phyloP scores from a whole-genome alignment of 441 rosid species.

The Eutrema salsugineum region DNA sequence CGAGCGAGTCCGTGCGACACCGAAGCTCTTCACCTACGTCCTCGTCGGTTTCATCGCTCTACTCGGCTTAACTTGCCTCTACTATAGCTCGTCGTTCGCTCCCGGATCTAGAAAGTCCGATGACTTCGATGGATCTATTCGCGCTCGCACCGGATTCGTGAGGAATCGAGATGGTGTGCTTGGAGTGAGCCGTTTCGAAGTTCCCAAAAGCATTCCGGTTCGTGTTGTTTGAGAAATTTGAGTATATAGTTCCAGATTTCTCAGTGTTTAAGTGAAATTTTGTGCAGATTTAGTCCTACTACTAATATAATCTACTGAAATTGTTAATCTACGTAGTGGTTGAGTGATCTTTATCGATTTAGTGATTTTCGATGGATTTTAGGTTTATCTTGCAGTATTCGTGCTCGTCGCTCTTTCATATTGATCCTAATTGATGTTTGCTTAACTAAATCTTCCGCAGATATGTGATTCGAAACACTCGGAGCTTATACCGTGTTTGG shows the following conservation, averaged over 20 bases:
- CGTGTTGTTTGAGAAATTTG: not conserved
- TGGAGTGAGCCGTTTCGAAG: conserved; percentile 33
- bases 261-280: not conserved
- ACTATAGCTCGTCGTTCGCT: conserved; percentile 69
- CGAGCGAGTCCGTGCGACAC: conserved; percentile 41
- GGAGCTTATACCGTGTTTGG: conserved; percentile 91
- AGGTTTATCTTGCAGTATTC: not conserved
- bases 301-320: not conserved
- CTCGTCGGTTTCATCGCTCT: conserved; percentile 55
- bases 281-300: not conserved
- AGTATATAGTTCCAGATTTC: not conserved
- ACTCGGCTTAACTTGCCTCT: conserved; percentile 75
- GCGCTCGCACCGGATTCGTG: conserved; percentile 30
- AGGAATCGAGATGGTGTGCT: conserved; percentile 28
- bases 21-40: conserved; percentile 48
- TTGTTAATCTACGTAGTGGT: not conserved
- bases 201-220: conserved; percentile 72
- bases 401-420: not conserved
- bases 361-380: not conserved
- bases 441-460: conserved; percentile 29
- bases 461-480: conserved; percentile 76
- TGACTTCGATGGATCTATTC: conserved; percentile 40
- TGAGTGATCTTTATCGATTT: not conserved
- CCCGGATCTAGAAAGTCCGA: conserved; percentile 58
- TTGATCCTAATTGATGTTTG: not conserved